Conservation (phyloP, 208 protist species). For the Naegleria gruberi region DNA sequence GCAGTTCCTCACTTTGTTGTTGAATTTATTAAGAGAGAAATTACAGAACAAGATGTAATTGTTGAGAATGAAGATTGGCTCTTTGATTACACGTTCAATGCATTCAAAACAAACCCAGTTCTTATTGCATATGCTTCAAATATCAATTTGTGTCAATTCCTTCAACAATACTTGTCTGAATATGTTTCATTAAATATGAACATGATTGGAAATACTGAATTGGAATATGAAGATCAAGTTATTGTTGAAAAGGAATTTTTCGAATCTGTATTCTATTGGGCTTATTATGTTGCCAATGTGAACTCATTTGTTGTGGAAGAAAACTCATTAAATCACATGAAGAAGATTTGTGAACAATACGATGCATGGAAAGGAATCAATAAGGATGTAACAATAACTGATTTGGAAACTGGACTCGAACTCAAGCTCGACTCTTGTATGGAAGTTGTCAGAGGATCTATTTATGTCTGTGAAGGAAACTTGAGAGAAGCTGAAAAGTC, state of each 20-base stretch:
- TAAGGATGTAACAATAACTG: not conserved
- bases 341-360: not conserved
- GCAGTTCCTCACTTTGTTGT: not conserved
- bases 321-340: not conserved
- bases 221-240: not conserved
- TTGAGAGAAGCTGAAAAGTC: not conserved
- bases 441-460: not conserved
- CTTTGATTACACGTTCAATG: not conserved
- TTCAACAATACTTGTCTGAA: not conserved
- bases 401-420: not conserved
- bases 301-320: not conserved
- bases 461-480: not conserved
- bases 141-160: not conserved
- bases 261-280: not conserved
- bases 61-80: not conserved
- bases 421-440: not conserved
- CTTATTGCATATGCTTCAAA: not conserved
- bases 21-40: not conserved
- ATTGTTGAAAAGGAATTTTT: not conserved
- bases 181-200: not conserved
- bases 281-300: not conserved
- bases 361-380: not conserved
- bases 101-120: not conserved
- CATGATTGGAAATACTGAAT: not conserved
- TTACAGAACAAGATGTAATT: not conserved